Evolutionary conservation across 108 stramenopile genomes (phyloP), one percentile per base, ranked within the genome.

Genomic region (Schizochytrium sp.): DNA sequence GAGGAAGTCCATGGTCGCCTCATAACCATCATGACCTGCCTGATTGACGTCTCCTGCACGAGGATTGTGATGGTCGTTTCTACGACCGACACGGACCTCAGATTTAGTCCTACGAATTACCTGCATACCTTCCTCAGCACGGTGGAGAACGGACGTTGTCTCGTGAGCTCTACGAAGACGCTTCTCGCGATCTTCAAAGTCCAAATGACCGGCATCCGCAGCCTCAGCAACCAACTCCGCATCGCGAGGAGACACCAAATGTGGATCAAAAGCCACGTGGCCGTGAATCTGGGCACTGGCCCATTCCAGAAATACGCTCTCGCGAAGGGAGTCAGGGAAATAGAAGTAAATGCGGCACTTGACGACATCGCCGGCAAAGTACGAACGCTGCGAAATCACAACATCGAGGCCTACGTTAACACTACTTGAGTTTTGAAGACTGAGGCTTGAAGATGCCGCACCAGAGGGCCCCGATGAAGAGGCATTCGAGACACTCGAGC

Each of bases 351-450:
- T 55, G 50, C 76, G 5, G 76, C 76, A 83, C 76, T 55, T 49
- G 5, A 83, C 76, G 50, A 55, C 53, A 53, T 83, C 76, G 15
- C 76, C 76, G 10, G 76, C 76, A 28, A 83, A 83, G 76, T 55
- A 83, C 50, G 50, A 83, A n/a, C 76, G 47, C 76, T 83, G 76
- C 76, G 76, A 83, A n/a, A 83, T 38, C 15, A 83, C 76, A 47
- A 83, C 76, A 40, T 83, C 76, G 50, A 83, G 3, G 13, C 76
- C 76, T 8, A 3, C 76, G 76, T 28, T 28, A 28, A 28, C 28
- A 28, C 28, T 28, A 28, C 28, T 28, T 28, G 28, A 28, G 28
- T 28, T 28, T 28, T 28, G 28, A 28, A 28, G 28, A 28, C 28
- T 28, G 28, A 28, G 28, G 28, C 28, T 28, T 28, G 28, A 28